Percentiles rank a stretch among this genome's conserved stretches.
phyloP scores from a whole-genome alignment of 495 filamentous ascomycete genomes.

The Daldinia bambusicola region DNA sequence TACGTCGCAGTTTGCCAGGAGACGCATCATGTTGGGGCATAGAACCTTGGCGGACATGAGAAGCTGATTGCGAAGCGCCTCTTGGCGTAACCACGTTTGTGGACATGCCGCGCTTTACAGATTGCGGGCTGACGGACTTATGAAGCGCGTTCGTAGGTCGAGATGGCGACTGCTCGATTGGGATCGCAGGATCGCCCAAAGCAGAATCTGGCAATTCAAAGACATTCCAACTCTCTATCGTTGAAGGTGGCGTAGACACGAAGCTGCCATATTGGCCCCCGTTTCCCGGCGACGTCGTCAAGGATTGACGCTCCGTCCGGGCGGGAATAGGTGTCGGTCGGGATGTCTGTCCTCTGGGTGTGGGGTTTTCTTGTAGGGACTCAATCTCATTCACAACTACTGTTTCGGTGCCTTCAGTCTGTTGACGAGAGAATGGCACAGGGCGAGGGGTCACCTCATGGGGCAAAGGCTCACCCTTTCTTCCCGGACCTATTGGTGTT shows the following conservation, averaged over 20 bases:
- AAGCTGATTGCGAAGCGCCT: conserved; percentile 14
- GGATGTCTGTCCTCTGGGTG: conserved; percentile 42
- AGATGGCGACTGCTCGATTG: conserved; percentile 17
- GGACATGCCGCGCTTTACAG: conserved; percentile 35
- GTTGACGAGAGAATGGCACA: conserved; percentile 42
- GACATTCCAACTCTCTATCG: conserved; percentile 45
- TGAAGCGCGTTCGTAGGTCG: conserved; percentile 23
- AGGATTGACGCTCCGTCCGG: conserved; percentile 48
- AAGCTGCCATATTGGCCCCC: conserved; percentile 78
- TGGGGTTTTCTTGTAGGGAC: conserved; percentile 40
- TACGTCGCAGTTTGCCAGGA: conserved; percentile 35
- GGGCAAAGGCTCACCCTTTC: conserved; percentile 36
- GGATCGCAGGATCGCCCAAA: conserved; percentile 65
- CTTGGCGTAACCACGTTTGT: conserved; percentile 7
- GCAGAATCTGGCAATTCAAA: conserved; percentile 81
- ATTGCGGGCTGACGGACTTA: conserved; percentile 22
- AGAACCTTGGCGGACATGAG: conserved; percentile 11
- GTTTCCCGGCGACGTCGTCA: conserved; percentile 48
- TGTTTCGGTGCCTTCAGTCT: conserved; percentile 22
- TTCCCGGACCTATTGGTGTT: conserved; percentile 54
- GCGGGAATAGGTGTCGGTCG: conserved; percentile 48
- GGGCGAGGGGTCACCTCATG: conserved; percentile 34
- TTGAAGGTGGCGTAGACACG: conserved; percentile 67
- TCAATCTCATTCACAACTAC: conserved; percentile 33
- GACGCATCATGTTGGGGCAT: conserved; percentile 16